Conservation (phyloP, 768 basidiomycete species). For the Russula sp. region DNA sequence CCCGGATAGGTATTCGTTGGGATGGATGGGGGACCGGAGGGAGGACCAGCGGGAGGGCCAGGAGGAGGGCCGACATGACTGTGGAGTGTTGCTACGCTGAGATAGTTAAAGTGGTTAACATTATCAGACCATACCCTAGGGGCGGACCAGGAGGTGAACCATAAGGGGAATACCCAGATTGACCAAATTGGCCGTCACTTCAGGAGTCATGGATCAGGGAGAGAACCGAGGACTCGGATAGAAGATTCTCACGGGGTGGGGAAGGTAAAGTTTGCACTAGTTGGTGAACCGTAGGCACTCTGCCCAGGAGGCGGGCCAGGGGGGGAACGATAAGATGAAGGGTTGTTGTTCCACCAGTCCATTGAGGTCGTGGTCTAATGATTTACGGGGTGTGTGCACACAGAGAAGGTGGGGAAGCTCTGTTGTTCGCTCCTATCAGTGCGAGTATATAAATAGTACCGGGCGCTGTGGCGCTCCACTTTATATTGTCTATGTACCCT, state of each 20-base stretch:
- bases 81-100: background rate
- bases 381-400: too few species aligned
- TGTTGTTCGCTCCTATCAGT: too few species aligned
- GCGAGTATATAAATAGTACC: too few species aligned
- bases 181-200: constrained; percentile 6
- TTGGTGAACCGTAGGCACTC: background rate
- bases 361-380: background rate
- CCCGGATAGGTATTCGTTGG: constrained; percentile 19
- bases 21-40: constrained; percentile 18
- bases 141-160: constrained; percentile 25
- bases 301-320: constrained; percentile 8
- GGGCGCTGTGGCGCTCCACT: too few species aligned
- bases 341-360: constrained; percentile 12
- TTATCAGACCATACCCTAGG: constrained; percentile 17
- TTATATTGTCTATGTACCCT: too few species aligned
- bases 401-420: too few species aligned
- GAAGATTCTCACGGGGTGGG: constrained; percentile 14
- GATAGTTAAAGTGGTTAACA: background rate
- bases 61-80: constrained; percentile 1
- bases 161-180: constrained; percentile 26
- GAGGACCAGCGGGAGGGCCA: background rate
- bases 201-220: constrained; percentile 9
- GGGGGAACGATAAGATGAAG: constrained; percentile 10
- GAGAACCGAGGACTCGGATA: background rate
- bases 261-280: constrained; percentile 1